These are phyloP conservation scores for Pyrenophora graminea DNA, from an alignment of 2,329 filamentous ascomycete species.

Conservation along the genomic window DNA sequence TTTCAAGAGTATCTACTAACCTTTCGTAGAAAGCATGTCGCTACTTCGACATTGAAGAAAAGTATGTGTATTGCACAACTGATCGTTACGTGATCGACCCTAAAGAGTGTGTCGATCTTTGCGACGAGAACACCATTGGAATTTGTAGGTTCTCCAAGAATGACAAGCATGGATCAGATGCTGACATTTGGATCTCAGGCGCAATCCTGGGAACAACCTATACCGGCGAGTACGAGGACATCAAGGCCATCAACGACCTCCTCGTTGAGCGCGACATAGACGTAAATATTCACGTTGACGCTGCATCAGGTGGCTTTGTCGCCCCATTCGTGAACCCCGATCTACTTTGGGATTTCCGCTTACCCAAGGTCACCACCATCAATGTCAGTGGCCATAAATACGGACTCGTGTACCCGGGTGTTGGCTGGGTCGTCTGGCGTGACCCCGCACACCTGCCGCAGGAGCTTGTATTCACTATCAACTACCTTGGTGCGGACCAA, in stretches of 20 bases:
- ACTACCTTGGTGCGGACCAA: constrained; percentile 95
- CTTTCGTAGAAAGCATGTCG: constrained; percentile 63
- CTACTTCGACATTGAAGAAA: constrained; percentile 93
- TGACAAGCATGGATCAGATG: not conserved
- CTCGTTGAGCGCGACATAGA: constrained; percentile 75
- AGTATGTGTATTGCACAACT: constrained; percentile 68
- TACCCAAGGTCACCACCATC: constrained; percentile 87
- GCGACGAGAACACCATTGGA: constrained; percentile 78
- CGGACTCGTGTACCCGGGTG: constrained; percentile 77
- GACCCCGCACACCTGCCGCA: constrained; percentile 69
- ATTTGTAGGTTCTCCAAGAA: constrained; percentile 62
- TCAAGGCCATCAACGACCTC: constrained; percentile 88
- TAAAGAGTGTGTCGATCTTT: constrained; percentile 62
- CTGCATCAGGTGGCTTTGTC: constrained; percentile 89
- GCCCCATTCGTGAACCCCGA: constrained; percentile 86
- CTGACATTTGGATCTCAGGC: constrained; percentile 17
- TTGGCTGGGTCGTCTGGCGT: constrained; percentile 93
- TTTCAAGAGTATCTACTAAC: not conserved
- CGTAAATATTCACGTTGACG: constrained; percentile 89
- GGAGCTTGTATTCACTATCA: constrained; percentile 98
- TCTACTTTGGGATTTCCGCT: constrained; percentile 88
- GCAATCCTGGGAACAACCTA: constrained; percentile 91
- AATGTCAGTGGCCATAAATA: constrained; percentile 94
- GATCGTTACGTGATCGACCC: constrained; percentile 68
- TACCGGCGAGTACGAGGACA: constrained; percentile 90